Evolutionary conservation across 2,329 filamentous ascomycete species (phyloP).

Genomic region (Malbranchea zuffiana): DNA sequence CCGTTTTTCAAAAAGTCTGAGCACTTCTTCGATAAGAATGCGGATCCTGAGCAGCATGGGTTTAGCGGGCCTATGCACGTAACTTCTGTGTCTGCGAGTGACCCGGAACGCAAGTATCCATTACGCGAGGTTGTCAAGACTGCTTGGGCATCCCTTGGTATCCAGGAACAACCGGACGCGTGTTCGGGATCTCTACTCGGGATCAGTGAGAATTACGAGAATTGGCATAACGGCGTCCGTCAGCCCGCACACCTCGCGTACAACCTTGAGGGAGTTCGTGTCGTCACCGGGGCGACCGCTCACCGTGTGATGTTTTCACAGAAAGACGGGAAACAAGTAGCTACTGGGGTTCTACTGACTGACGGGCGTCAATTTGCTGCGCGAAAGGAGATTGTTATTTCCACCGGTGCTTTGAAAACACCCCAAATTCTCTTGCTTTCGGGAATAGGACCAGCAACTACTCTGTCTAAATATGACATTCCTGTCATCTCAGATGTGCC

Average conservation of each 20-base stretch:
- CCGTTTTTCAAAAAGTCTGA: background rate
- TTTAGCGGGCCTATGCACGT: background rate
- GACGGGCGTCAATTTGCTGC: conserved; percentile 17
- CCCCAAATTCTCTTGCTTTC: conserved; percentile 29
- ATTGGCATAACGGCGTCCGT: background rate
- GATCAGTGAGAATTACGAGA: background rate
- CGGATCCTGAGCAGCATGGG: background rate
- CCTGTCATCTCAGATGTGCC: conserved; percentile 15
- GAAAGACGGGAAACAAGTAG: conserved; percentile 38
- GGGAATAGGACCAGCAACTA: conserved; percentile 23
- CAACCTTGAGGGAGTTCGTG: background rate
- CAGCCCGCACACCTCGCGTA: background rate
- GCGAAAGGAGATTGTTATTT: conserved; percentile 26
- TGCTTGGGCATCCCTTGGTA: background rate
- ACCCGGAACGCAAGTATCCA: background rate
- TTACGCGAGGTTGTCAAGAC: background rate
- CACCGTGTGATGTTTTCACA: conserved; percentile 27
- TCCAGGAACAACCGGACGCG: background rate
- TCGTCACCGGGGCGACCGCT: background rate
- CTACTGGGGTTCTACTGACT: conserved; percentile 19
- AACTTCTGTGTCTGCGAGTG: background rate
- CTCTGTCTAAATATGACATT: conserved; percentile 26
- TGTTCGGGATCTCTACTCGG: background rate
- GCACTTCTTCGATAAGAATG: background rate
- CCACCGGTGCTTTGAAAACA: conserved; percentile 23